These are phyloP conservation scores for Kodamaea kaohsiungensis DNA, from an alignment of 805 yeast species.

Conservation along the genomic window DNA sequence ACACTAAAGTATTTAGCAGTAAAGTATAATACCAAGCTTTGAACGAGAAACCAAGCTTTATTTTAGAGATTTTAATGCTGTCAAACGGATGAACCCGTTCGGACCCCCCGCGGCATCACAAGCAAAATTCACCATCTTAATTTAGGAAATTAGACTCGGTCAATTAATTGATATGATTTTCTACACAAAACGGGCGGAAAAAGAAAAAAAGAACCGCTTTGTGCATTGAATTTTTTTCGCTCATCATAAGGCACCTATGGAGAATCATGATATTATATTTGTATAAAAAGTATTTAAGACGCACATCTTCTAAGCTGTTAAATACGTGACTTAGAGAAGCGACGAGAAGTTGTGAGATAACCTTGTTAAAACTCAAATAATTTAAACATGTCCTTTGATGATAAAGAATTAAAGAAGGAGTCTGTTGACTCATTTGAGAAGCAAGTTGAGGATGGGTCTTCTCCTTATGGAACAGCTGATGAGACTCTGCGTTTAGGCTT, in stretches of 20 bases:
- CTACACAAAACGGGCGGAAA: slow-evolving; percentile 1
- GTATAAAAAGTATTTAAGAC: neutral
- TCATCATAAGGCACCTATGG: neutral
- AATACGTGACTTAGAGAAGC: neutral
- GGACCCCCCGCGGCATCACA: neutral
- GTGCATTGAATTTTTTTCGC: neutral
- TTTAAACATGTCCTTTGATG: slow-evolving; percentile 6
- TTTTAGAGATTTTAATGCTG: neutral
- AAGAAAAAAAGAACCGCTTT: slow-evolving; percentile 1
- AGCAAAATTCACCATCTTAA: neutral
- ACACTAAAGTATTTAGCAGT: neutral
- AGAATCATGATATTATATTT: neutral
- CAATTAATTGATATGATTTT: slow-evolving; percentile 4
- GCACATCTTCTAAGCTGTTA: neutral
- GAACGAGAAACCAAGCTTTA: neutral
- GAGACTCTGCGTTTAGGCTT: slow-evolving; percentile 25
- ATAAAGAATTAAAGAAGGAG: slow-evolving; percentile 19
- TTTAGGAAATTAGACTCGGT: slow-evolving; percentile 10
- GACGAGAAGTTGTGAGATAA: slow-evolving; percentile 7
- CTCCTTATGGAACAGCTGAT: slow-evolving; percentile 26
- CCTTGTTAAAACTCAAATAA: slow-evolving; percentile 5
- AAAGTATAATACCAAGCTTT: neutral
- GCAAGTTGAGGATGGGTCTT: slow-evolving; percentile 21
- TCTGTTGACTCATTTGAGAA: slow-evolving; percentile 25
- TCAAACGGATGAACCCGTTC: neutral